Evolutionary conservation across 2,329 filamentous ascomycete species (phyloP).

Genomic region (Neofusicoccum ribis): DNA sequence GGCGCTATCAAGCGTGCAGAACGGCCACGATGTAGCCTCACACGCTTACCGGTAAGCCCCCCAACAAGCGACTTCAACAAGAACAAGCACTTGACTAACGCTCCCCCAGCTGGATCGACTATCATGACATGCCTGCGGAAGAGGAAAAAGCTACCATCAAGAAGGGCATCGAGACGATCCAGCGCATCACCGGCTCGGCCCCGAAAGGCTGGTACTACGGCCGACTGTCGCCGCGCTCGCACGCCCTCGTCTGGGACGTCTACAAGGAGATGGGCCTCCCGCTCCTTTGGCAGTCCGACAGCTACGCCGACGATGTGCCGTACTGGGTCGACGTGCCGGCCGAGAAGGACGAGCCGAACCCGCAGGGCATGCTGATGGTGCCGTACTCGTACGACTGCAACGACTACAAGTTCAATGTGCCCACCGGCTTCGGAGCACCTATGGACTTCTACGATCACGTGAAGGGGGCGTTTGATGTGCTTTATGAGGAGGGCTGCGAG

Average conservation of each 20-base stretch:
- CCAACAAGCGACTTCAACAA: no score
- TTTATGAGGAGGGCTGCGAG: conserved; percentile 53
- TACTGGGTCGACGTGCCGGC: conserved; percentile 57
- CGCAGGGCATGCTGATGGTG: conserved; percentile 56
- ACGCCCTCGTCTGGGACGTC: conserved; percentile 49
- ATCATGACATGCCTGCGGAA: conserved; percentile 48
- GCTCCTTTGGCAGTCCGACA: conserved; percentile 53
- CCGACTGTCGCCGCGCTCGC: conserved; percentile 46
- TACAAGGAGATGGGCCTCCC: conserved; percentile 55
- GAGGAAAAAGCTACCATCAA: conserved; percentile 52
- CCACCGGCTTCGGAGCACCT: conserved; percentile 49
- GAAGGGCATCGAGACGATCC: conserved; percentile 44
- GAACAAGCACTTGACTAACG: background rate
- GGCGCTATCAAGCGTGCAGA: conserved; percentile 48
- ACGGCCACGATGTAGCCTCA: conserved; percentile 53
- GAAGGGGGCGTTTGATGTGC: conserved; percentile 54
- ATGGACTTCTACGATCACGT: conserved; percentile 49
- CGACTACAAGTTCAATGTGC: conserved; percentile 50
- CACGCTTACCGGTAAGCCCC: conserved; percentile 30
- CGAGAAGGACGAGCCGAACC: conserved; percentile 42
- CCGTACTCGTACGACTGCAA: conserved; percentile 59
- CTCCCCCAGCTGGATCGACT: conserved; percentile 49
- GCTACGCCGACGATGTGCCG: conserved; percentile 57
- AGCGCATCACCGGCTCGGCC: conserved; percentile 47
- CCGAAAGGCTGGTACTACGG: conserved; percentile 55